Conservation (phyloP, 257 asterid species). For the Osmanthus fragrans region DNA sequence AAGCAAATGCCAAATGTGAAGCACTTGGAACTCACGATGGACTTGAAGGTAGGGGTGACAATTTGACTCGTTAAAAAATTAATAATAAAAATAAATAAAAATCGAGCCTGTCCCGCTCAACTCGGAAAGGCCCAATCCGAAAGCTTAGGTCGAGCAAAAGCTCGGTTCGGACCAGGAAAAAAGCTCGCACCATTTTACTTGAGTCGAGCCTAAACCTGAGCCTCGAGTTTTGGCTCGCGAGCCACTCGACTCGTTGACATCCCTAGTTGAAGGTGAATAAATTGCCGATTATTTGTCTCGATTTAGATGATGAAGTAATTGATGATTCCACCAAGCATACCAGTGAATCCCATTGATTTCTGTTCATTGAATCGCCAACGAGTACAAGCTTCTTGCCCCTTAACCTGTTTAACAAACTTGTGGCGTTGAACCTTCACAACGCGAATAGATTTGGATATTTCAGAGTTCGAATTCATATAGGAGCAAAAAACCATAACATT, state of each 20-base stretch:
- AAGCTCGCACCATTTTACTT: too few relatives aligned
- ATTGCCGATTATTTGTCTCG: conserved; percentile 28
- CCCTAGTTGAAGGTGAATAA: conserved; percentile 23
- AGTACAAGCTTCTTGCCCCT: conserved; percentile 60
- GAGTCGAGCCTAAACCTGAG: too few relatives aligned
- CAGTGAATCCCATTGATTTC: conserved; percentile 69
- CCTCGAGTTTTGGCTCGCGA: too few relatives aligned
- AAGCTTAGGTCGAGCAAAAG: too few relatives aligned
- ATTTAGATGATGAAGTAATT: conserved; percentile 31
- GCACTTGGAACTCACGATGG: conserved; percentile 36
- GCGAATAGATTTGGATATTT: conserved; percentile 14
- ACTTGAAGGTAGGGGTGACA: neutral
- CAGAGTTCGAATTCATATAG: neutral
- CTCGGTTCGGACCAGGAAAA: too few relatives aligned
- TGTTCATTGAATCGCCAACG: conserved; percentile 75
- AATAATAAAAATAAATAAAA: too few relatives aligned
- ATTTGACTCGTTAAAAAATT: too few relatives aligned
- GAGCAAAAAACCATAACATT: neutral
- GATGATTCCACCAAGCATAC: conserved; percentile 59
- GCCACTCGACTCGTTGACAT: too few relatives aligned
- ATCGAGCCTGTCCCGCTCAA: too few relatives aligned
- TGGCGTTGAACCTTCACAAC: conserved; percentile 54
- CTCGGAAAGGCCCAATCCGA: too few relatives aligned
- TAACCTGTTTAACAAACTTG: conserved; percentile 52
- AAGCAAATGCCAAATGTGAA: neutral